A percentile compares a stretch with the other conserved stretches of the same genome.
phyloP scores from a whole-genome alignment of 2,329 filamentous ascomycete species.

The Claviceps digitariae region DNA sequence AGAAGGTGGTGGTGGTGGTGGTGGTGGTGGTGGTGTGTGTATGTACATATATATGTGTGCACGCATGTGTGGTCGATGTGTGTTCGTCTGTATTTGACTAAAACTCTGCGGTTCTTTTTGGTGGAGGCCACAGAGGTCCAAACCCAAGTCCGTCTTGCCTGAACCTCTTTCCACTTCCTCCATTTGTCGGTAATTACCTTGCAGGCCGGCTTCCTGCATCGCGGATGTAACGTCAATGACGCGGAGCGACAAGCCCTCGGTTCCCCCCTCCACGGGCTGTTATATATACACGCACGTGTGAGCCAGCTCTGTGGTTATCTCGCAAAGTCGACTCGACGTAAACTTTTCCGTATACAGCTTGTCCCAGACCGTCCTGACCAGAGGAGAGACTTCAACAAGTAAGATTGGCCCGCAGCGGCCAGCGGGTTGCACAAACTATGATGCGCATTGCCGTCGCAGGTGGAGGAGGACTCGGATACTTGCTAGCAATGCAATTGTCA shows the following conservation, averaged over 20 bases:
- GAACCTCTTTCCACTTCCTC: slow-evolving; percentile 3
- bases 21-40: slow-evolving; percentile 3
- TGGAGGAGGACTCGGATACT: slow-evolving; percentile 29
- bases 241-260: slow-evolving; percentile 8
- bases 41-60: slow-evolving; percentile 1
- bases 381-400: slow-evolving; percentile 5
- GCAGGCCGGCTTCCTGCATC: slow-evolving; percentile 6
- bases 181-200: slow-evolving; percentile 9
- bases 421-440: slow-evolving; percentile 16
- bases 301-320: not conserved
- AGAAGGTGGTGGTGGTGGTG: not conserved
- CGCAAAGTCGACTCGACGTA: slow-evolving; percentile 3
- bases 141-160: slow-evolving; percentile 3
- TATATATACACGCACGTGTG: slow-evolving; percentile 8
- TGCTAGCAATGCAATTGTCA: slow-evolving; percentile 41
- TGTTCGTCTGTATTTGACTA: slow-evolving; percentile 3
- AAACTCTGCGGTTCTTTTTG: slow-evolving; percentile 5
- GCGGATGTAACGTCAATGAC: slow-evolving; percentile 15
- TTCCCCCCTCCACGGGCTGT: slow-evolving; percentile 1
- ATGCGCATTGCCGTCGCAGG: slow-evolving; percentile 38
- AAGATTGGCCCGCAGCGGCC: slow-evolving; percentile 7
- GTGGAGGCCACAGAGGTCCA: slow-evolving; percentile 5
- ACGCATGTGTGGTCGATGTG: slow-evolving; percentile 2
- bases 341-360: not conserved
- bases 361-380: not conserved